Base-by-base conservation (phyloP, 1,139 yeast species). In the Saccharomycopsis phalli region DNA sequence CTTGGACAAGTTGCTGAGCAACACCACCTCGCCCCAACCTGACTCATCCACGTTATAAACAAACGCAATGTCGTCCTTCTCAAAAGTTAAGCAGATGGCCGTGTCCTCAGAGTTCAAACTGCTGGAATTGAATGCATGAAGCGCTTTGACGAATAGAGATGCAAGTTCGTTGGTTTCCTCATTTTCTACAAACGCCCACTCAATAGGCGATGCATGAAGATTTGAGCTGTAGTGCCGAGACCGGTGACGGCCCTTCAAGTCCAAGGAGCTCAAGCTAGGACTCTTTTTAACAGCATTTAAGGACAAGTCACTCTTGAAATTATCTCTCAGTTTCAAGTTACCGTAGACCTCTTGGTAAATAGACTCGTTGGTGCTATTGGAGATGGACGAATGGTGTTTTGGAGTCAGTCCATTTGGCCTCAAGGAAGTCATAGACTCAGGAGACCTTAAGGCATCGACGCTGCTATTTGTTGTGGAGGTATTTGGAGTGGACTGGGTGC, bases 1-100 rank as follows among this genome's bases (percentile, higher is more conserved):
- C 46, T 95, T 69, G 50, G 74, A 72, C 42, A 83, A 72, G 4
- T 82, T 69, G 40, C 76, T 76, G 14, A 80, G 59, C 37, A 83
- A 59, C 0, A 96, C 87, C 2, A 88, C 97, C 59, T 91, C 97
- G 45, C 95, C 96, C 98, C 98, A 91, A 2, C 97, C 98, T 14
- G 95, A 81, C 41, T 82, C 79, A 58, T 91, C 97, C 23, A 87
- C 75, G 7, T 88, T 75, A 57, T 88, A 95, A 5, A 91, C 82
- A 56, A 86, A 81, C 0, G 91, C 94, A 44, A 86, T 64, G 52
- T 87, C 96, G 47, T 78, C 75, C 51, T 76, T 80, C 22, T 74
- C 76, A 57, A 91, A 88, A 1, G 94, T 79, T 22, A 91, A 66
- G 58, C 97, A 91, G 31, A 86, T 81, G 1, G 87, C 74, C 2